Conservation (phyloP, 2,329 filamentous ascomycete genomes). For the Xylaria hypoxylon region DNA sequence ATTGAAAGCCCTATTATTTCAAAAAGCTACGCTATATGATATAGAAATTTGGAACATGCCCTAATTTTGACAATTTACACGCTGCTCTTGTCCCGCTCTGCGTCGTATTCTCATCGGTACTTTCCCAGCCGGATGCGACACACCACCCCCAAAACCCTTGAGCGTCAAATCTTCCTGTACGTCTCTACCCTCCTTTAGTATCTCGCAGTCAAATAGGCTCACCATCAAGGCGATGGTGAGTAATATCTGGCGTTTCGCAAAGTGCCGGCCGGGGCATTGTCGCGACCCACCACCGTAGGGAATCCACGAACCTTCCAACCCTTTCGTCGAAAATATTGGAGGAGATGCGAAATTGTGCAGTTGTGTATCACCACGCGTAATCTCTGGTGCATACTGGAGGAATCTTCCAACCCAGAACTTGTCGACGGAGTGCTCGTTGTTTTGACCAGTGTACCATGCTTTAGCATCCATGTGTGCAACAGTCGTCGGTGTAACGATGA, state of each 20-base stretch:
- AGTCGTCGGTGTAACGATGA: slow-evolving; percentile 44
- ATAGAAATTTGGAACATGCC: too few relatives aligned
- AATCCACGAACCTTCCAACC: slow-evolving; percentile 48
- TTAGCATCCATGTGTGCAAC: slow-evolving; percentile 47
- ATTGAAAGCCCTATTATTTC: too few relatives aligned
- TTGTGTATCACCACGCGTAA: neutral
- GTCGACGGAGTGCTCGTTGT: slow-evolving; percentile 44
- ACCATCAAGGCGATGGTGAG: slow-evolving; percentile 31
- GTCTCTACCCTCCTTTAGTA: too few relatives aligned
- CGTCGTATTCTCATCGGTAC: too few relatives aligned
- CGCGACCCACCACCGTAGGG: slow-evolving; percentile 48
- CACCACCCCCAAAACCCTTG: too few relatives aligned
- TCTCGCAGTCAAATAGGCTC: too few relatives aligned
- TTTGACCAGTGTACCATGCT: slow-evolving; percentile 40
- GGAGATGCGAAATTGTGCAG: neutral
- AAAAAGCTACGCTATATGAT: too few relatives aligned
- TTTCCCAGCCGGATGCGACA: too few relatives aligned
- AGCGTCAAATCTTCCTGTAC: too few relatives aligned
- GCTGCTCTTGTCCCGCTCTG: neutral
- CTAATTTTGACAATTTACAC: too few relatives aligned
- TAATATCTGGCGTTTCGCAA: slow-evolving; percentile 49
- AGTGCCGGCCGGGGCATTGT: slow-evolving; percentile 47
- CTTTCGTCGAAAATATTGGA: slow-evolving; percentile 46
- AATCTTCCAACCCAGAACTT: slow-evolving; percentile 47
- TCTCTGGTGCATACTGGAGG: slow-evolving; percentile 36